phyloP scores from a whole-genome alignment of 2,329 filamentous ascomycete species.

The Pleurostoma richardsiae region DNA sequence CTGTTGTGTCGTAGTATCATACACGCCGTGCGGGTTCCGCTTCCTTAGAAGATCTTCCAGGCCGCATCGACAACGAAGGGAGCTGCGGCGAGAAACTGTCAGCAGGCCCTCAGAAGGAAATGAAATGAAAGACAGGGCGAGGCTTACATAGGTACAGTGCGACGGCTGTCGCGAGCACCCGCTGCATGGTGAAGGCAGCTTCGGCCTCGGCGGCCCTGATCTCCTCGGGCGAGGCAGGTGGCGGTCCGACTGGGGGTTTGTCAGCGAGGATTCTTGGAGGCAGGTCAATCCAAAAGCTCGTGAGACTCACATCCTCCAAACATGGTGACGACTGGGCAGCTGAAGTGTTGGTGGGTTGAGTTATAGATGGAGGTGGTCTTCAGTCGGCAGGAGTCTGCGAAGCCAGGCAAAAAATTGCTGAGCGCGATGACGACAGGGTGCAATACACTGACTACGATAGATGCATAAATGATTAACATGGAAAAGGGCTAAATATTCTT shows the following conservation, averaged over 20 bases:
- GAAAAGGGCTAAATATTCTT: too few species aligned
- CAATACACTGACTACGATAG: too few species aligned
- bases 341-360: too few species aligned
- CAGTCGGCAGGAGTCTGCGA: too few species aligned
- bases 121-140: not conserved
- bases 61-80: conserved; percentile 51
- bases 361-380: too few species aligned
- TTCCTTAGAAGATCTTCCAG: conserved; percentile 25
- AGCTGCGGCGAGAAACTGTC: conserved; percentile 27
- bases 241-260: conserved; percentile 55
- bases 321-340: conserved; percentile 38
- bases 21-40: not conserved
- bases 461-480: too few species aligned
- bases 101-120: not conserved
- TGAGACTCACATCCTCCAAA: conserved; percentile 53
- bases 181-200: conserved; percentile 63
- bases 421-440: too few species aligned
- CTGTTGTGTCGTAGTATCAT: not conserved
- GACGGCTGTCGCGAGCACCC: conserved; percentile 59
- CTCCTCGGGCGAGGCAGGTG: conserved; percentile 65
- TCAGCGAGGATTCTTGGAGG: not conserved
- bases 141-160: conserved; percentile 72
- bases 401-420: too few species aligned
- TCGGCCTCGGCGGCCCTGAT: conserved; percentile 64
- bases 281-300: not conserved